A percentile compares a stretch with the other conserved stretches of the same genome.
These are phyloP conservation scores for Bruguiera hainesii DNA, from an alignment of 441 rosid genomes.

Conservation along the genomic window DNA sequence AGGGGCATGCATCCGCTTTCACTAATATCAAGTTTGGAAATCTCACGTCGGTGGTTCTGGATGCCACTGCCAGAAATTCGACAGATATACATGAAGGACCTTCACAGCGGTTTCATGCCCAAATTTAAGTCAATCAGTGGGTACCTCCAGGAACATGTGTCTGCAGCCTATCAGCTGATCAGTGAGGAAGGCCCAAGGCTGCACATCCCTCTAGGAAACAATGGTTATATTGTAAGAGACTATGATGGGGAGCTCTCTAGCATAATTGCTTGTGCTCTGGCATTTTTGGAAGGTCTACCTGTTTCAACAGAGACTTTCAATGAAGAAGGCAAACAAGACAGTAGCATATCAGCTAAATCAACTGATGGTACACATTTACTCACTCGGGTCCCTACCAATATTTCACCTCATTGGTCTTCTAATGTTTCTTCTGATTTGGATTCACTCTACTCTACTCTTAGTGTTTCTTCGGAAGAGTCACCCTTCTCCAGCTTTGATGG, in stretches of 20 bases:
- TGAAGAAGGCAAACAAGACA: slow-evolving; percentile 37
- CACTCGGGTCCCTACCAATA: slow-evolving; percentile 36
- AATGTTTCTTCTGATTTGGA: slow-evolving; percentile 57
- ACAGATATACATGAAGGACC: slow-evolving; percentile 44
- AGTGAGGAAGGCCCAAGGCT: slow-evolving; percentile 73
- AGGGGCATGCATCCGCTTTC: slow-evolving; percentile 28
- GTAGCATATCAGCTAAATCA: slow-evolving; percentile 19
- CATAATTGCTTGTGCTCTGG: slow-evolving; percentile 85
- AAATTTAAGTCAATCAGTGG: slow-evolving; percentile 44
- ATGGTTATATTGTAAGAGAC: slow-evolving; percentile 63
- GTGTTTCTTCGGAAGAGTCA: slow-evolving; percentile 46
- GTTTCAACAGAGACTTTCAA: slow-evolving; percentile 25
- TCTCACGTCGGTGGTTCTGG: slow-evolving; percentile 76
- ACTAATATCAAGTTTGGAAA: slow-evolving; percentile 39
- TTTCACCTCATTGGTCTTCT: slow-evolving; percentile 54
- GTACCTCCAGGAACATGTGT: slow-evolving; percentile 23
- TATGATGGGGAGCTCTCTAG: slow-evolving; percentile 93
- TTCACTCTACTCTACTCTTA: slow-evolving; percentile 33
- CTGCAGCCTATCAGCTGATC: slow-evolving; percentile 49
- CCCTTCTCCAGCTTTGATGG: slow-evolving; percentile 80
- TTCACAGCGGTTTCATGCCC: slow-evolving; percentile 60
- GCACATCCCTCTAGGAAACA: slow-evolving; percentile 62
- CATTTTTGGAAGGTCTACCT: slow-evolving; percentile 44
- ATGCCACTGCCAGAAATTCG: slow-evolving; percentile 68
- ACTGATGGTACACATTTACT: slow-evolving; percentile 31